Evolutionary conservation across 23 red algal species (phyloP).

Genomic region (Porphyridium purpureum): DNA sequence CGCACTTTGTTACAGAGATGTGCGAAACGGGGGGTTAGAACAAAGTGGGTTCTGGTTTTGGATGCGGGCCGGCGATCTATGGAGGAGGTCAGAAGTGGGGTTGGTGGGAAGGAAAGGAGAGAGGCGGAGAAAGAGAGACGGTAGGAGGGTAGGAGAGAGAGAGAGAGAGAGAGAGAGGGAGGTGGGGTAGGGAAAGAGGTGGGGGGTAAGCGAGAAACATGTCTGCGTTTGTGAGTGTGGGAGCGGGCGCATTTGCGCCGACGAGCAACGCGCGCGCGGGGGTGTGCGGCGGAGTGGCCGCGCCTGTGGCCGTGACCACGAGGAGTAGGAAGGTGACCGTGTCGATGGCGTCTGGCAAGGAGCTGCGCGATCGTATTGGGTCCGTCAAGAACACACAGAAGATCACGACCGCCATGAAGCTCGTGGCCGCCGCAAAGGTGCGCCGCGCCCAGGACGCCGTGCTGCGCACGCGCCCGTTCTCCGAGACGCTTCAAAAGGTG

Average conservation of each 20-base stretch:
- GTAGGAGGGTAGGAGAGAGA: no score
- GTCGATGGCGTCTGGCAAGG: not conserved
- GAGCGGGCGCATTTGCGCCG: not conserved
- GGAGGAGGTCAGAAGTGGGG: no score
- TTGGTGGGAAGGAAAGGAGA: no score
- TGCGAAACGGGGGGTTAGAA: no score
- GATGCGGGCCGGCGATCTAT: no score
- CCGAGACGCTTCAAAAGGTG: slow-evolving; percentile 93
- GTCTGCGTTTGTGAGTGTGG: not conserved
- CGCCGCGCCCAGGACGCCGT: slow-evolving; percentile 98
- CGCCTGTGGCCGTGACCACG: not conserved
- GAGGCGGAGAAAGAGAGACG: no score
- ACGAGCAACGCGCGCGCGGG: not conserved
- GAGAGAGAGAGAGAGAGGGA: no score
- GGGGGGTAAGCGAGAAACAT: no score
- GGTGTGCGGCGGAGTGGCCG: not conserved
- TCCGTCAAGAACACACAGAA: slow-evolving; percentile 98
- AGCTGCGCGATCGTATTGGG: slow-evolving; percentile 61
- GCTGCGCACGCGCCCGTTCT: slow-evolving; percentile 86
- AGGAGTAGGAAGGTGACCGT: slow-evolving; percentile 2
- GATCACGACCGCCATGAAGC: slow-evolving; percentile 96
- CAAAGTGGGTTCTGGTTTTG: no score
- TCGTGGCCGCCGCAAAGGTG: slow-evolving; percentile 96
- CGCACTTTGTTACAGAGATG: no score
- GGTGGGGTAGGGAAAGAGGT: no score